Base-by-base conservation (phyloP, 2,329 filamentous ascomycete species). In the Penicillium sp. region DNA sequence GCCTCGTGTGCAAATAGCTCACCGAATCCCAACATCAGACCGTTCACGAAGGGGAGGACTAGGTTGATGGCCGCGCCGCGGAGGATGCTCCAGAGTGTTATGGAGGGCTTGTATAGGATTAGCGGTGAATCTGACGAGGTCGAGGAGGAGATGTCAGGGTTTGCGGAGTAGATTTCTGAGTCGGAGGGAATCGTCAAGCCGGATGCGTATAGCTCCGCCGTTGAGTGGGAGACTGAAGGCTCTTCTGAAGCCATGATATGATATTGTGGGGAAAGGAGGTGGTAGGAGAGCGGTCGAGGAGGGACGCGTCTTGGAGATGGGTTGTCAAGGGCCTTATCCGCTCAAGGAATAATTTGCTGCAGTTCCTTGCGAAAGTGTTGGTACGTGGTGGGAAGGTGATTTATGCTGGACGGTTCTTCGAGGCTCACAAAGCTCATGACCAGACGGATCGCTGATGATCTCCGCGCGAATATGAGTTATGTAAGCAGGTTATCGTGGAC, bases 1-100 rank as follows among this genome's bases (percentile, higher is more conserved):
- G 92, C 90, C 81, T 99, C 95, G 75, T 99, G 95, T 58, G 95
- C 95, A 78, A 99, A 94, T 56, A 99, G 81, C 81, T 99, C 95
- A 69, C 95, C 95, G 73, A 99, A 97, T 2, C 95, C 95, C 72
- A 99, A 81, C 95, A 99, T 99, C 83, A 99, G 86, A 51, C 95
- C 95, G 80, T 99, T 99, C 73, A 99, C 88, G 73, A 99, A 99
- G 0, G 95, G 95, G 21, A 99, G 81, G 1, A 99, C 72, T n/a
- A 99, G 83, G 76, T 99, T 99, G 80, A 99, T 99, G 6, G 93
- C 93, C 17, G 93, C 92, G 44, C 95, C 92, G 59, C 94, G 88
- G 58, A 97, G 68, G 65, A 99, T 78, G 9, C 91, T 88, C 91
- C 92, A 97, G 49, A 96, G 72, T 0, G 93, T 96, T 0, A 93